Conservation (phyloP, 2,329 filamentous ascomycete species). For the Thelonectria rubi region DNA sequence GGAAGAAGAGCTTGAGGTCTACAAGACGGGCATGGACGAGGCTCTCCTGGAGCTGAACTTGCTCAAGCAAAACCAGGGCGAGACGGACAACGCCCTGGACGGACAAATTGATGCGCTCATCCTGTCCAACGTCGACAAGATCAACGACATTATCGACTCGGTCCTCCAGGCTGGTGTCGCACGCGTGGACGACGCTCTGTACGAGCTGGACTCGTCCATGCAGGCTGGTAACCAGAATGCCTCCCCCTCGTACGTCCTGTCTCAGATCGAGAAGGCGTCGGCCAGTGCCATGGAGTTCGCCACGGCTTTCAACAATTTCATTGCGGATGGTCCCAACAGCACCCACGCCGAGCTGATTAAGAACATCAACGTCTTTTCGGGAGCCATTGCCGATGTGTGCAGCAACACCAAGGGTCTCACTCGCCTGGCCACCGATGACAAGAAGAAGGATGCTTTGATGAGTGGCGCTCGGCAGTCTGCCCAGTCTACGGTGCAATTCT, state of each 20-base stretch:
- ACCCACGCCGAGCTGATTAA: constrained; percentile 92
- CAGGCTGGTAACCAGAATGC: constrained; percentile 99
- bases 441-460: constrained; percentile 87
- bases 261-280: constrained; percentile 96
- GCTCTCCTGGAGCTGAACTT: constrained; percentile 93
- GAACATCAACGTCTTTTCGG: constrained; percentile 88
- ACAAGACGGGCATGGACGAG: constrained; percentile 98
- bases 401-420: constrained; percentile 96
- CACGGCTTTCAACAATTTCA: constrained; percentile 97
- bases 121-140: constrained; percentile 86
- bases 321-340: constrained; percentile 93
- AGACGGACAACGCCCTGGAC: constrained; percentile 82
- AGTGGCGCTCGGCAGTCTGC: constrained; percentile 86
- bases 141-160: constrained; percentile 97
- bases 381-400: constrained; percentile 90
- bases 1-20: constrained; percentile 97
- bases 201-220: constrained; percentile 97
- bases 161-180: constrained; percentile 93
- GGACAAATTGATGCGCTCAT: constrained; percentile 91
- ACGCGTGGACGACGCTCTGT: constrained; percentile 93
- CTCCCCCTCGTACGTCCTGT: constrained; percentile 91
- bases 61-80: constrained; percentile 77
- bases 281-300: constrained; percentile 96
- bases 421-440: constrained; percentile 92
- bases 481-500: constrained; percentile 89